Percentiles rank a stretch among this genome's conserved stretches.
Conservation (phyloP, 2,329 filamentous ascomycete species). For the Fusarium tanahbumbuense region DNA sequence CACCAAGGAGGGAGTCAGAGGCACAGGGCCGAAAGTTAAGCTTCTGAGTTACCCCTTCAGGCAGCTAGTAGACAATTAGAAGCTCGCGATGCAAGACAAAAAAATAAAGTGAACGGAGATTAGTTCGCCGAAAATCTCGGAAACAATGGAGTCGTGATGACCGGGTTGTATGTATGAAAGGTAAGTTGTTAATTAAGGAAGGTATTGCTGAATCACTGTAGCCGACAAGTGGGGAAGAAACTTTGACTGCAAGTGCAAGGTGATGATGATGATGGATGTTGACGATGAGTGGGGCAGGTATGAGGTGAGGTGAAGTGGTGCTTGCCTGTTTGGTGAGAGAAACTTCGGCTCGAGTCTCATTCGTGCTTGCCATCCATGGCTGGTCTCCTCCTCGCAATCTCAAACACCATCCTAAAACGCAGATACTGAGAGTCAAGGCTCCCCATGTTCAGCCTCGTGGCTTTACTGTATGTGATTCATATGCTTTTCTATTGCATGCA, state of each 20-base stretch:
- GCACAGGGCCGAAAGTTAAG: background rate
- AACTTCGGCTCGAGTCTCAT: background rate
- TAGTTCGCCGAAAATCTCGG: conserved; percentile 18
- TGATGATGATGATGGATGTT: background rate
- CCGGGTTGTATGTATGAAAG: background rate
- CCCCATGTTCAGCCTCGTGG: conserved; percentile 31
- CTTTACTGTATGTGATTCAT: conserved; percentile 31
- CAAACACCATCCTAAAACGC: background rate
- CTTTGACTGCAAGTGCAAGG: background rate
- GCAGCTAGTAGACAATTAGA: background rate
- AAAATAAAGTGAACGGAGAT: background rate
- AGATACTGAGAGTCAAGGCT: background rate
- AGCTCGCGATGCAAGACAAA: background rate
- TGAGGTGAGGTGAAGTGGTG: background rate
- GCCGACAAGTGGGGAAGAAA: conserved; percentile 16
- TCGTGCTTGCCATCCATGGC: background rate
- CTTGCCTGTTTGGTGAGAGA: background rate
- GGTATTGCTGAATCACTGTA: background rate
- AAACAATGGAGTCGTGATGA: conserved; percentile 13
- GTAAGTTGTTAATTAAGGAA: background rate
- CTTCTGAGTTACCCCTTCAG: conserved; percentile 8
- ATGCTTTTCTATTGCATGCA: conserved; percentile 26
- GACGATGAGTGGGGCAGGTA: background rate
- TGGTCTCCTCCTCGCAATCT: conserved; percentile 2
- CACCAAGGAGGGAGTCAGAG: background rate